Evolutionary conservation across 371 early-diverging fungal genomes (phyloP).

Genomic region (Apophysomyces sp.): DNA sequence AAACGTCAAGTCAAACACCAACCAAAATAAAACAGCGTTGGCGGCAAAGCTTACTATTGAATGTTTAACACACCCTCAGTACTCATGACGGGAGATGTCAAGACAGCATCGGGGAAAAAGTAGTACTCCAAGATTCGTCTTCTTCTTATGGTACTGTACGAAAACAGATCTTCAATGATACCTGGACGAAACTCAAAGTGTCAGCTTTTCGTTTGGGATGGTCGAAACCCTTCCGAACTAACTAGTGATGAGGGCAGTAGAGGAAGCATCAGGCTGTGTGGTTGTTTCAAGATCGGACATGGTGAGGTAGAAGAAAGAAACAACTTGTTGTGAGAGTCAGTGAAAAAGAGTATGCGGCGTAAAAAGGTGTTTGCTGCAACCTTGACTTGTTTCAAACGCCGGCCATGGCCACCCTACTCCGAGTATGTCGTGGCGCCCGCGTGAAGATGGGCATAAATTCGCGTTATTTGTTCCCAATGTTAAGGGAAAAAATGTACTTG

Average conservation of each 20-base stretch:
- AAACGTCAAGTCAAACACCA: neutral
- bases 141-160: conserved; percentile 33
- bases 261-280: neutral
- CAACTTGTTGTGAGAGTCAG: neutral
- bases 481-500: too few species aligned
- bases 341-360: neutral
- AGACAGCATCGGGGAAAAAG: conserved; percentile 36
- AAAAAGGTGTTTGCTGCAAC: neutral
- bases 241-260: neutral
- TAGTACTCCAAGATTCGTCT: conserved; percentile 44
- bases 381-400: neutral
- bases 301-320: neutral
- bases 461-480: too few species aligned
- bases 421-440: too few species aligned
- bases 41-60: conserved; percentile 34
- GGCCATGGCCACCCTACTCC: neutral
- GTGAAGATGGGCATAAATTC: too few species aligned
- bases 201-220: neutral
- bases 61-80: conserved; percentile 58
- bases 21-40: neutral
- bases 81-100: conserved; percentile 57
- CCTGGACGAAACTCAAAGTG: conserved; percentile 13
- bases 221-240: neutral
- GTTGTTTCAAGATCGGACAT: neutral
- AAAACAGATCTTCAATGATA: conserved; percentile 45